Evolutionary conservation across 805 yeast species (phyloP).

Genomic region (Yarrowia yakushimensis): DNA sequence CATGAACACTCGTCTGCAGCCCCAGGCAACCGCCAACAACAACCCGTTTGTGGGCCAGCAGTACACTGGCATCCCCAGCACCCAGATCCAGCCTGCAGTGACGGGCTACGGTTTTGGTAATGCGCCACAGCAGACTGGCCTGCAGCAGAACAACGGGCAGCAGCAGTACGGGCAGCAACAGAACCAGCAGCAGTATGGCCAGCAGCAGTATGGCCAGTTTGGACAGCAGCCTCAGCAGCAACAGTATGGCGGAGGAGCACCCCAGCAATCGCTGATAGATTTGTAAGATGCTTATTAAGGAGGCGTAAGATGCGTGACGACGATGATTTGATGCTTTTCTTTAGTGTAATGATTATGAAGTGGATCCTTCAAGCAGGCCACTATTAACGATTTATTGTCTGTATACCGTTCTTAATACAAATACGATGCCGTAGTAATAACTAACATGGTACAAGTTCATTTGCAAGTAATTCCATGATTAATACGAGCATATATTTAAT

Average conservation of each 20-base stretch:
- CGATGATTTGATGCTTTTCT: conserved; percentile 22
- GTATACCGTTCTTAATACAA: no score
- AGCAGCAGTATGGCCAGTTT: conserved; percentile 26
- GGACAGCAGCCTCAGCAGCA: conserved; percentile 26
- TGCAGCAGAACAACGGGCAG: background rate
- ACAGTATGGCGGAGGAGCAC: conserved; percentile 20
- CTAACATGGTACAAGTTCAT: no score
- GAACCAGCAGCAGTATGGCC: conserved; percentile 29
- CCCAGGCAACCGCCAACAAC: conserved; percentile 35
- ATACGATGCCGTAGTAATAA: no score
- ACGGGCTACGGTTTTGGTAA: conserved; percentile 97
- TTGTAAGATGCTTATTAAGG: conserved; percentile 1
- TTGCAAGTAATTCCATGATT: no score
- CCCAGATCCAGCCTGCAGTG: conserved; percentile 68
- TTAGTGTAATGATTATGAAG: conserved; percentile 24
- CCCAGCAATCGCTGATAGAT: conserved; percentile 24
- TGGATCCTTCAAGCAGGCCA: conserved; percentile 1
- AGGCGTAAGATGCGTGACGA: background rate
- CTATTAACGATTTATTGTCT: background rate
- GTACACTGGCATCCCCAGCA: conserved; percentile 66
- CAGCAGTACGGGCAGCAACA: background rate
- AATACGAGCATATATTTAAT: no score
- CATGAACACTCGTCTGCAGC: conserved; percentile 66
- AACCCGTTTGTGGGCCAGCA: conserved; percentile 67
- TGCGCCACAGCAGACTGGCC: conserved; percentile 42